Evolutionary conservation across 306 rosid species (phyloP), one percentile per base, ranked within the genome.

Genomic region (Sophora flavescens): DNA sequence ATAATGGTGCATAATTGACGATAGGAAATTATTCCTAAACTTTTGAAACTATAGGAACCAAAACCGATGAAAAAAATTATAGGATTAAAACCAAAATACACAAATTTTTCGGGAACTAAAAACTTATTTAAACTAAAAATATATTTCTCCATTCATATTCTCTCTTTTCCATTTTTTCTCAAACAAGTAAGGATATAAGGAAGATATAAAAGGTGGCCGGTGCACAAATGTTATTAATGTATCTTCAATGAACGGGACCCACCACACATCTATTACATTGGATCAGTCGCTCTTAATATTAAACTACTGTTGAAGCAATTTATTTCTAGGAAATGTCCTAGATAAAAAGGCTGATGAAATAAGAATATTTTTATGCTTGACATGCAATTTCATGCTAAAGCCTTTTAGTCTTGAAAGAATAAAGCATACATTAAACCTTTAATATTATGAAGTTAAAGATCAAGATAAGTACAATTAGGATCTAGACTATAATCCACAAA

Each of bases 381-480:
- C 32, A 63, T 39, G 16, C 32, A 16, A 36, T 38, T 56, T 72
- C 63, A 70, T 53, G 50, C 22, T 0, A 33, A 51, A 33, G 4
- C 10, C n/a, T 68, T 48, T 8, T n/a, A 51, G 30, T 69, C 33
- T 51, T 53, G 51, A 16, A 53, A 70, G 6, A 36, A 53, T 70
- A 70, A 53, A 70, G 47, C 35, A 70, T 33, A 53, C 3, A 39
- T 41, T 35, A 22, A 69, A 15, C 48, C 12, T 35, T 53, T 42
- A 66, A 39, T 44, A 4, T 64, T 16, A 41, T 38, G 5, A 64
- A 38, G 66, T 10, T 30, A 56, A 56, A 77, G 39, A 57, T 44
- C 2, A 60, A 22, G 70, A 63, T 62, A 63, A 76, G 53, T 14
- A 44, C 56, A 8, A 64, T 28, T 65, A 38, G 68, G 83, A 73